Percentiles rank a stretch among this genome's conserved stretches.
Evolutionary conservation across 2,329 filamentous ascomycete species (phyloP).

Genomic region (Hypomyces perniciosus): DNA sequence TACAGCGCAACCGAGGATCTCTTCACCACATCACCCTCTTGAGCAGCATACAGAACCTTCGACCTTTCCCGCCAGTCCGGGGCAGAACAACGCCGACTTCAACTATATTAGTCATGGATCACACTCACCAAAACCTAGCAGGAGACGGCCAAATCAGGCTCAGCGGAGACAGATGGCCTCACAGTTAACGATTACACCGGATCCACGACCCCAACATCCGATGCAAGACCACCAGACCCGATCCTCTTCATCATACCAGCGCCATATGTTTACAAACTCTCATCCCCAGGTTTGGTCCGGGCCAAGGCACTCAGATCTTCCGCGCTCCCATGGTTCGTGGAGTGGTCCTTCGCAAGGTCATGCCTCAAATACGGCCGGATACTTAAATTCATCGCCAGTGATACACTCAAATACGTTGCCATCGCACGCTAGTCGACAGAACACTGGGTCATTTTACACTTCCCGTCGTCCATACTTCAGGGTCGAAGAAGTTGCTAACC

Average conservation of each 20-base stretch:
- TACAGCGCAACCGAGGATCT: not conserved
- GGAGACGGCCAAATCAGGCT: constrained; percentile 56
- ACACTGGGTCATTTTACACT: constrained; percentile 19
- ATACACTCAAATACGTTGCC: constrained; percentile 16
- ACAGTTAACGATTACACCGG: constrained; percentile 51
- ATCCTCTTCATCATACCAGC: constrained; percentile 18
- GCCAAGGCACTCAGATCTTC: constrained; percentile 14
- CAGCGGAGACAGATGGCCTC: constrained; percentile 58
- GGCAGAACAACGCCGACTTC: not conserved
- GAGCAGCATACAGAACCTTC: not conserved
- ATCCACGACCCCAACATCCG: constrained; percentile 35
- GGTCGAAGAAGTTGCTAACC: constrained; percentile 42
- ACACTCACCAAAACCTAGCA: constrained; percentile 25
- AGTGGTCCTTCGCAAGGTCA: constrained; percentile 16
- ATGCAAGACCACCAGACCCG: constrained; percentile 18
- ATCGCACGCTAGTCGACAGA: constrained; percentile 10
- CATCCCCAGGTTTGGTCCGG: constrained; percentile 15
- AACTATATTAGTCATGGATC: not conserved
- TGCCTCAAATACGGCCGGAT: not conserved
- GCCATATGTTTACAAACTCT: constrained; percentile 19
- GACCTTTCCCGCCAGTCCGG: not conserved
- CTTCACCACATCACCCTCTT: not conserved
- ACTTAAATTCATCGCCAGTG: not conserved
- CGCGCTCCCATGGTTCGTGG: constrained; percentile 18
- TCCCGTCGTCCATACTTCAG: constrained; percentile 28